A percentile compares a stretch with the other conserved stretches of the same genome.
Conservation (phyloP, 768 basidiomycete species). For the Boletus pseudo-olivaceus region DNA sequence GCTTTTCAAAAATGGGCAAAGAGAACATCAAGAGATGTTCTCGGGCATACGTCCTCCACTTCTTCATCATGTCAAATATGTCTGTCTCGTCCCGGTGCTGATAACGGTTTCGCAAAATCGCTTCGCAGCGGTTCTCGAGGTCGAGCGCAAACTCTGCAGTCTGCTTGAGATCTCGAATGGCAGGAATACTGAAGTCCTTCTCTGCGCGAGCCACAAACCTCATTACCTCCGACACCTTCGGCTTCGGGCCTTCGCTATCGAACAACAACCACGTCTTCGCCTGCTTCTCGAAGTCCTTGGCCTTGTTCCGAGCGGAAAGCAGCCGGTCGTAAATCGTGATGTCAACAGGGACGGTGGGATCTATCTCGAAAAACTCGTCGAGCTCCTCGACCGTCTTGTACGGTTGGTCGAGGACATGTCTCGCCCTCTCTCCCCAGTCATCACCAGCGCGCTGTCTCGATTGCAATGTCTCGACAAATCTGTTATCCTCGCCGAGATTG, state of each 20-base stretch:
- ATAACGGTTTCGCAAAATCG: conserved; percentile 64
- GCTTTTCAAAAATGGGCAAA: conserved; percentile 67
- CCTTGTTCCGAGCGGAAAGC: conserved; percentile 60
- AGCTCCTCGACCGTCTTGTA: conserved; percentile 75
- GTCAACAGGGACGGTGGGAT: conserved; percentile 68
- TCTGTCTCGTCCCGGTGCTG: conserved; percentile 53
- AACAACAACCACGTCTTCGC: conserved; percentile 67
- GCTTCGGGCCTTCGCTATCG: conserved; percentile 51
- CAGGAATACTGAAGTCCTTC: conserved; percentile 71
- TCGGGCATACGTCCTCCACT: conserved; percentile 71
- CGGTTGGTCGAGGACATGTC: conserved; percentile 60
- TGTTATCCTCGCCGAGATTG: conserved; percentile 61
- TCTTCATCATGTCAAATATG: conserved; percentile 66
- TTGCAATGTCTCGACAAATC: conserved; percentile 60
- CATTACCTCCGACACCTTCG: conserved; percentile 66
- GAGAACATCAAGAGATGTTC: conserved; percentile 71
- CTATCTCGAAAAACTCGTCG: conserved; percentile 65
- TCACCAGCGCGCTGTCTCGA: conserved; percentile 63
- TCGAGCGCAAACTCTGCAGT: conserved; percentile 76
- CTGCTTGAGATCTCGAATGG: conserved; percentile 61
- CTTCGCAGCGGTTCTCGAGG: conserved; percentile 71
- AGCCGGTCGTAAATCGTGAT: conserved; percentile 62
- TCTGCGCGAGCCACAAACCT: conserved; percentile 67
- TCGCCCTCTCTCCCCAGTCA: conserved; percentile 75
- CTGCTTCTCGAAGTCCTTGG: conserved; percentile 76